Conservation (phyloP, 2,329 filamentous ascomycete genomes). For the Sporothrix globosa region DNA sequence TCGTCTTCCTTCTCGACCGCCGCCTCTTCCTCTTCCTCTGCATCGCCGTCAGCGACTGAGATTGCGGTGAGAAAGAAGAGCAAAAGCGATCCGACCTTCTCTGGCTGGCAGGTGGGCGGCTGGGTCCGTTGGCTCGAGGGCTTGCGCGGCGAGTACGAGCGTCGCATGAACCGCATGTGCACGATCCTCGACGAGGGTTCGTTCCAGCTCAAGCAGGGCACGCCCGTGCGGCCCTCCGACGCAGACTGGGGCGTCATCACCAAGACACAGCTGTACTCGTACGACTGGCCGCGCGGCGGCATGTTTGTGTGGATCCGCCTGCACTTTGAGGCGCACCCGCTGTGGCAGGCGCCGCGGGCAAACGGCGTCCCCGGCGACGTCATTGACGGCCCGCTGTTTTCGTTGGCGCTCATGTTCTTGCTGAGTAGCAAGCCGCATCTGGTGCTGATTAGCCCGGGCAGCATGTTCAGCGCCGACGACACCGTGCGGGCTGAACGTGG, state of each 20-base stretch:
- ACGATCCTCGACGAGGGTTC: constrained; percentile 69
- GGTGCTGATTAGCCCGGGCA: constrained; percentile 71
- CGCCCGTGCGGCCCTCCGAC: constrained; percentile 47
- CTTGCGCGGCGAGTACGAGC: constrained; percentile 79
- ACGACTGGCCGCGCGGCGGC: constrained; percentile 78
- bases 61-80: constrained; percentile 38
- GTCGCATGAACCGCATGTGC: constrained; percentile 82
- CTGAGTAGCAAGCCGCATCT: constrained; percentile 70
- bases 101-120: constrained; percentile 76
- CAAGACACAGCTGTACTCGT: constrained; percentile 74
- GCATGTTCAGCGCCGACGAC: constrained; percentile 71
- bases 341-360: constrained; percentile 52
- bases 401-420: constrained; percentile 70
- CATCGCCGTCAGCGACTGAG: constrained; percentile 11
- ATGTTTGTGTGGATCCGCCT: constrained; percentile 90
- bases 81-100: constrained; percentile 43
- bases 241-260: constrained; percentile 75
- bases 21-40: neutral
- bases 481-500: constrained; percentile 61
- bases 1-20: neutral
- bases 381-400: constrained; percentile 60
- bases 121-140: constrained; percentile 93
- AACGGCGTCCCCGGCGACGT: constrained; percentile 42
- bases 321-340: constrained; percentile 72
- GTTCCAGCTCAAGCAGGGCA: constrained; percentile 66